phyloP scores from a whole-genome alignment of 129 eudicot species.

The Chrysanthemum seticuspe region DNA sequence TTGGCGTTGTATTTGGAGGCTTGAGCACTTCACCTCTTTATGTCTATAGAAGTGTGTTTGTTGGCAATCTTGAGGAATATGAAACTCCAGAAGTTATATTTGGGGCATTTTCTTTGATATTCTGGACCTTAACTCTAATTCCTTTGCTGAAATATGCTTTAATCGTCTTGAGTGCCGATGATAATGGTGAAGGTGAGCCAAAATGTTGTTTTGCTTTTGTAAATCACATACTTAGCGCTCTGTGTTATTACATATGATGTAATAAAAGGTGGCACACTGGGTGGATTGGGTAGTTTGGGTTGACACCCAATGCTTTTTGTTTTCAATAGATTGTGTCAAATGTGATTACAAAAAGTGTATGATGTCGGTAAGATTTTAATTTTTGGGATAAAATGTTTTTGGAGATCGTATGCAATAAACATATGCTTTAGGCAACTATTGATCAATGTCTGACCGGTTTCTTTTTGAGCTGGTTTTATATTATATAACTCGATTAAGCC shows the following conservation, averaged over 20 bases:
- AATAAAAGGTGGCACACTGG: background rate
- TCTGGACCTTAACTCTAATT: constrained; percentile 80
- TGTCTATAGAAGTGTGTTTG: constrained; percentile 65
- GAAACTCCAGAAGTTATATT: constrained; percentile 67
- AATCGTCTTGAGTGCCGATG: constrained; percentile 65
- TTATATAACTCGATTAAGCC: background rate
- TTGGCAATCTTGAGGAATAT: constrained; percentile 49
- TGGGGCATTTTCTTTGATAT: constrained; percentile 90
- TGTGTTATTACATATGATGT: constrained; percentile 15
- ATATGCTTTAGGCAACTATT: too few relatives aligned
- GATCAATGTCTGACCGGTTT: too few relatives aligned
- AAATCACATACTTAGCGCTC: background rate
- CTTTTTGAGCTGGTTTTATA: too few relatives aligned
- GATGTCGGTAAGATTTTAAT: too few relatives aligned
- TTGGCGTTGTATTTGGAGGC: constrained; percentile 93
- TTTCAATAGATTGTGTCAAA: too few relatives aligned
- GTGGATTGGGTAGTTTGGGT: background rate
- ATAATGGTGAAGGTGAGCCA: constrained; percentile 59
- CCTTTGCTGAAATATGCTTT: constrained; percentile 77
- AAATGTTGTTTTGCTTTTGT: background rate
- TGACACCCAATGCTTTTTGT: too few relatives aligned
- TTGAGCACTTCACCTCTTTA: constrained; percentile 94
- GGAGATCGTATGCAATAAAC: too few relatives aligned
- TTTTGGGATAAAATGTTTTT: too few relatives aligned
- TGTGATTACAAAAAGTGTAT: too few relatives aligned